phyloP scores from a whole-genome alignment of 495 filamentous ascomycete species.

The Tuber borchii region DNA sequence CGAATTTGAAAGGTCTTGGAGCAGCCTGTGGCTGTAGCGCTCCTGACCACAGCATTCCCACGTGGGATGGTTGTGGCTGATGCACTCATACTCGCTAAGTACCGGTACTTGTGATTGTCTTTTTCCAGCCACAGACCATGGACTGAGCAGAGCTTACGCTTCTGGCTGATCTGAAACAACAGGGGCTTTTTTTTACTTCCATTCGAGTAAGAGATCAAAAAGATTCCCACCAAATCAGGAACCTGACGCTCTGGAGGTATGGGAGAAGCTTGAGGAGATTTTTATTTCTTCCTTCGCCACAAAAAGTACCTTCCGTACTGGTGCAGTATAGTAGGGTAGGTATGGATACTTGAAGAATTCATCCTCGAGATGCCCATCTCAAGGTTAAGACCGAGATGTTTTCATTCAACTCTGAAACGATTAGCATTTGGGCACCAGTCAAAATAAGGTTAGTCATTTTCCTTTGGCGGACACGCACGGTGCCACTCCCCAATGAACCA shows the following conservation, averaged over 20 bases:
- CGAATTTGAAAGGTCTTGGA: not conserved
- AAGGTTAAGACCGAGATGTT: not conserved
- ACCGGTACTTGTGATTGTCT: not conserved
- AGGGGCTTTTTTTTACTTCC: not conserved
- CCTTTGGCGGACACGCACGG: conserved; percentile 21
- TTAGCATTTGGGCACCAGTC: conserved; percentile 27
- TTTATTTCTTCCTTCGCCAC: not conserved
- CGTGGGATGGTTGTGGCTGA: not conserved
- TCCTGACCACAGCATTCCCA: not conserved
- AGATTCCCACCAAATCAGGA: not conserved
- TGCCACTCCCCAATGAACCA: conserved; percentile 14
- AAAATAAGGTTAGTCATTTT: conserved; percentile 33
- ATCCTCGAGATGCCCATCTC: not conserved
- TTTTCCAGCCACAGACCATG: not conserved
- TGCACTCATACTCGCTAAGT: not conserved
- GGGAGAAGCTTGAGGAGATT: not conserved
- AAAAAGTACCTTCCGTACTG: not conserved
- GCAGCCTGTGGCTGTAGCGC: not conserved
- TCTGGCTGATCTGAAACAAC: not conserved
- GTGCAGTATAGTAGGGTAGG: not conserved
- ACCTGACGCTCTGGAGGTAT: not conserved
- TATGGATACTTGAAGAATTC: not conserved
- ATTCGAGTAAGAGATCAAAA: not conserved
- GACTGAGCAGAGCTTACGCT: not conserved
- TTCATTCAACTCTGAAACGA: conserved; percentile 27